Evolutionary conservation across 352 stramenopile genomes (phyloP).

Genomic region (Phytophthora chlamydospora): DNA sequence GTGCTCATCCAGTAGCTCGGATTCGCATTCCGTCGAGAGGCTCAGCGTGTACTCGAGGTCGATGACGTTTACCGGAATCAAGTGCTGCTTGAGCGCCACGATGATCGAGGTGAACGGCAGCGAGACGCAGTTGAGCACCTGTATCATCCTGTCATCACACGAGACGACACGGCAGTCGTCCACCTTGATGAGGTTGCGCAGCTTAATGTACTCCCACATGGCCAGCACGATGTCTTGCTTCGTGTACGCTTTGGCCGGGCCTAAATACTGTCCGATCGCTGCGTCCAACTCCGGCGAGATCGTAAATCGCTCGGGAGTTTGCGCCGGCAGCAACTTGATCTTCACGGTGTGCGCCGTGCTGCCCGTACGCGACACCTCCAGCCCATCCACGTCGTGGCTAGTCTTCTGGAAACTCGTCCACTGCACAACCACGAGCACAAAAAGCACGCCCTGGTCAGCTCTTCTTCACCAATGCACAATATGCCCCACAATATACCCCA

Average conservation of each 20-base stretch:
- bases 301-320: slow-evolving; percentile 62
- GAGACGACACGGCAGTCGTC: slow-evolving; percentile 78
- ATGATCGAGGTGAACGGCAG: slow-evolving; percentile 76
- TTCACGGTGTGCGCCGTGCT: slow-evolving; percentile 62
- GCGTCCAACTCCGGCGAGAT: slow-evolving; percentile 53
- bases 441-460: background rate
- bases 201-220: slow-evolving; percentile 83
- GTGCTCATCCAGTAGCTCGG: slow-evolving; percentile 52
- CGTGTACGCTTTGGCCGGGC: slow-evolving; percentile 51
- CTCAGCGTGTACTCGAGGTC: slow-evolving; percentile 70
- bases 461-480: background rate
- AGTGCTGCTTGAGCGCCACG: slow-evolving; percentile 67
- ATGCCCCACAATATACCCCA: slow-evolving; percentile 14
- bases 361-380: slow-evolving; percentile 61
- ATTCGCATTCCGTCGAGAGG: slow-evolving; percentile 36
- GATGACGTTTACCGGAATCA: slow-evolving; percentile 58
- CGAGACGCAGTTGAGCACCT: slow-evolving; percentile 71
- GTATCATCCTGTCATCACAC: slow-evolving; percentile 56
- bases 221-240: slow-evolving; percentile 81
- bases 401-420: slow-evolving; percentile 84
- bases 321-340: slow-evolving; percentile 68
- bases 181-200: slow-evolving; percentile 77
- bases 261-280: slow-evolving; percentile 50
- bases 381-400: slow-evolving; percentile 60
- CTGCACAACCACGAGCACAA: slow-evolving; percentile 26